A percentile compares a stretch with the other conserved stretches of the same genome.
Evolutionary conservation across 140 eudicot genomes (phyloP).

Genomic region (Ambrosia hybrid): DNA sequence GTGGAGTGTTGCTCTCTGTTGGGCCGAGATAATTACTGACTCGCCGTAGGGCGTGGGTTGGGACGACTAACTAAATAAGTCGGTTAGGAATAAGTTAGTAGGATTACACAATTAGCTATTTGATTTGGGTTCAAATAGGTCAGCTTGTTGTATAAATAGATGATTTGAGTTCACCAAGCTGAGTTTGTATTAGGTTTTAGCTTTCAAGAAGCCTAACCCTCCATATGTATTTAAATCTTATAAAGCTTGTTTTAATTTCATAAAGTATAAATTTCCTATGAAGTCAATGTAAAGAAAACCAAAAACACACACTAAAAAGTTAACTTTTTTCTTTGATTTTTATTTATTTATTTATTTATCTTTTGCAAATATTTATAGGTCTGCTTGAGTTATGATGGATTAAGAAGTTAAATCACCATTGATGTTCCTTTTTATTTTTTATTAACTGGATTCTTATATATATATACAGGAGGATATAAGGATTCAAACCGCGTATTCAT

Average conservation of each 20-base stretch:
- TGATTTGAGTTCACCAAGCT: no score
- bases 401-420: slow-evolving; percentile 35
- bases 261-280: neutral
- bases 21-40: no score
- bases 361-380: neutral
- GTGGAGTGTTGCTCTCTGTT: no score
- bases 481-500: slow-evolving; percentile 48
- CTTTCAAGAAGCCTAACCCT: slow-evolving; percentile 24
- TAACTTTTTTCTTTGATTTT: no score
- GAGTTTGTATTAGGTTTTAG: slow-evolving; percentile 10
- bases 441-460: neutral
- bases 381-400: slow-evolving; percentile 16
- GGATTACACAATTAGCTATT: no score
- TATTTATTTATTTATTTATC: no score
- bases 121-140: no score
- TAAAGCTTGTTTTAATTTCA: neutral
- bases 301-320: neutral
- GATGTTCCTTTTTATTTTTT: slow-evolving; percentile 9
- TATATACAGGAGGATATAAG: slow-evolving; percentile 63
- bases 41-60: no score
- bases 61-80: no score
- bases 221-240: slow-evolving; percentile 1
- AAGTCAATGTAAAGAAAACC: neutral
- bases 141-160: no score
- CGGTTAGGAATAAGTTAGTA: no score